phyloP scores from a whole-genome alignment of 257 asterid genomes.

The Solanum ahanhuiri region DNA sequence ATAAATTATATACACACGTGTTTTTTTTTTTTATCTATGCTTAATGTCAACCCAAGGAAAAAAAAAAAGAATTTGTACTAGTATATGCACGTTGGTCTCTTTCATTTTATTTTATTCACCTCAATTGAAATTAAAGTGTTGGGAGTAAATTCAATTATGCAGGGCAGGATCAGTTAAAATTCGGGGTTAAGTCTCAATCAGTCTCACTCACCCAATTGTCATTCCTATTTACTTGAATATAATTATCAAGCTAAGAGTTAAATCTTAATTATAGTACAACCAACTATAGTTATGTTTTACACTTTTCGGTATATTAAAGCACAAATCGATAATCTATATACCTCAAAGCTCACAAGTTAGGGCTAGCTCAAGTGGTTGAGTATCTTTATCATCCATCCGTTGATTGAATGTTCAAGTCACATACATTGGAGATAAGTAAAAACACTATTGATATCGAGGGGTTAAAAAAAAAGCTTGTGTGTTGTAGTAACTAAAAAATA shows the following conservation, averaged over 20 bases:
- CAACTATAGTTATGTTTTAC: neutral
- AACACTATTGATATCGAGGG: neutral
- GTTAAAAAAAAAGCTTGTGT: neutral
- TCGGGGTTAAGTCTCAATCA: neutral
- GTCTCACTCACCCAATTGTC: neutral
- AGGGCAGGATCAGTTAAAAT: neutral
- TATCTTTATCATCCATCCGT: neutral
- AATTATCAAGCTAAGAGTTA: neutral
- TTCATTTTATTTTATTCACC: neutral
- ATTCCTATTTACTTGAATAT: neutral
- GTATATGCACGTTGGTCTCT: neutral
- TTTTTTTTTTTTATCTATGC: neutral
- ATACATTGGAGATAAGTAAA: neutral
- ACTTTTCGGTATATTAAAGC: neutral
- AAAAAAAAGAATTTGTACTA: neutral
- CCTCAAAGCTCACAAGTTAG: neutral
- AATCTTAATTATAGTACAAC: neutral
- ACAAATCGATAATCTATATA: no score
- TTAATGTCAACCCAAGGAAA: neutral
- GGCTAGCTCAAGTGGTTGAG: neutral
- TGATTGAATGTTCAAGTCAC: neutral
- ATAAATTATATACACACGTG: neutral
- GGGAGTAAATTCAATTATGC: neutral
- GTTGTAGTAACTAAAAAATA: neutral
- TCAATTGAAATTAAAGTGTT: neutral